A percentile compares a stretch with the other conserved stretches of the same genome.
phyloP scores from a whole-genome alignment of 164 flowering plant genomes.

The Hamamelis virginiana region DNA sequence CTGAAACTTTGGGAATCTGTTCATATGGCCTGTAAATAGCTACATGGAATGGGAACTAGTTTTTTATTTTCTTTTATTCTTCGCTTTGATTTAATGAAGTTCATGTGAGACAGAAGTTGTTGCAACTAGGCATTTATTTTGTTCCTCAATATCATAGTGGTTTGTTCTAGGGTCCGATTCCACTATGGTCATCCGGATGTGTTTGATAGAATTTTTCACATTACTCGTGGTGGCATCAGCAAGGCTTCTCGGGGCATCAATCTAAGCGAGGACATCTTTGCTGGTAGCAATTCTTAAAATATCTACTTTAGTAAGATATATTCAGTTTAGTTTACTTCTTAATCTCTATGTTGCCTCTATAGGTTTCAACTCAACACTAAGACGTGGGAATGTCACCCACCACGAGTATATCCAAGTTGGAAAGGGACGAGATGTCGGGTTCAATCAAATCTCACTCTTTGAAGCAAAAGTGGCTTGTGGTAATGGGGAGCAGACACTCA shows the following conservation, averaged over 20 bases:
- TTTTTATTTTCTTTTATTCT: too few relatives aligned
- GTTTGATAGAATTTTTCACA: constrained; percentile 92
- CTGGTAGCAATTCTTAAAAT: constrained; percentile 49
- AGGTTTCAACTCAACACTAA: constrained; percentile 94
- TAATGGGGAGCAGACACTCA: constrained; percentile 95
- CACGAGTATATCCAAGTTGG: constrained; percentile 99
- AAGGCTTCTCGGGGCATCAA: constrained; percentile 91
- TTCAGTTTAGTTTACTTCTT: constrained; percentile 3
- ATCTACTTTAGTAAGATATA: background rate
- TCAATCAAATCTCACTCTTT: constrained; percentile 94
- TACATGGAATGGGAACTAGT: background rate
- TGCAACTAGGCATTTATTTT: background rate
- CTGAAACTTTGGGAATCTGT: too few relatives aligned
- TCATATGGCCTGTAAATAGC: too few relatives aligned
- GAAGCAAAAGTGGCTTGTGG: constrained; percentile 99
- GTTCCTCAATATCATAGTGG: constrained; percentile 3
- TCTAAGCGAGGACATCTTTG: constrained; percentile 96
- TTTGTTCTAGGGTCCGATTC: constrained; percentile 77
- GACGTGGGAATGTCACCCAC: constrained; percentile 93
- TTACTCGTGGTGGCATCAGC: constrained; percentile 97
- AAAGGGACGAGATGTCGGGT: constrained; percentile 98
- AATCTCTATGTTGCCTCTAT: constrained; percentile 7
- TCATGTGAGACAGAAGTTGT: background rate
- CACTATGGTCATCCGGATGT: constrained; percentile 99
- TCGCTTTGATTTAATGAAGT: background rate